Evolutionary conservation across 176 grass and related monocot genomes (phyloP), one percentile per base, ranked within the genome.

Genomic region (Saccharum officinarum): DNA sequence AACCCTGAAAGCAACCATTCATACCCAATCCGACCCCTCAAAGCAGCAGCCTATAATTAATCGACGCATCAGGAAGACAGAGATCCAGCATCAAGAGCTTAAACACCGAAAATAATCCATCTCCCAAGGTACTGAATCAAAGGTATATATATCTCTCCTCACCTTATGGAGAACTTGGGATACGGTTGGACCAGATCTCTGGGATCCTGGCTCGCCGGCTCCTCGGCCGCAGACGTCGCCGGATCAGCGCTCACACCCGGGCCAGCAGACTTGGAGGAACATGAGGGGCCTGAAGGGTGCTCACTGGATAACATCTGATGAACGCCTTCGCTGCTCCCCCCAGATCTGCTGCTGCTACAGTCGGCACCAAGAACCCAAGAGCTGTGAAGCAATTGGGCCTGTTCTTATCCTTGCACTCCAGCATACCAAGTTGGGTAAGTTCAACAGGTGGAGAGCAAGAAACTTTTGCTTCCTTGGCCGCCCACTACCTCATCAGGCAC

Each of bases 161-260:
- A 97, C 97, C 97, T 94, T 87, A 99, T 99, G 31, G 92, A 99
- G 86, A 99, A 99, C 42, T 91, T 91, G 82, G 90, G 86, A 71
- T 67, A 76, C 34, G 86, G 88, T 88, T 85, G 75, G 46, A 88
- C 90, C 72, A 90, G 80, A 80, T 93, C 95, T 79, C 67, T 62
- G 61, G 86, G 80, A 84, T 82, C 92, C 76, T 85, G 63, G 47
- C 47, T 49, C 70, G 80, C 49, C 68, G 75, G 31, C 50, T 25
- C 49, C 39, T 80, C 61, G 13, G 75, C 49, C 67, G 10, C 22
- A 49, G 83, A 82, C 75, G 77, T 85, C 52, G 68, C 81, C 69
- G 86, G 87, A 84, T 90, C 84, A 87, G 83, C 70, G 34, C 76
- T 82, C 64, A 71, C 90, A 86, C 68, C 60, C 57, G 38, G 60